Evolutionary conservation across 139 green algal species (phyloP), one percentile per base, ranked within the genome.

Genomic region (Chlorella ohadii): DNA sequence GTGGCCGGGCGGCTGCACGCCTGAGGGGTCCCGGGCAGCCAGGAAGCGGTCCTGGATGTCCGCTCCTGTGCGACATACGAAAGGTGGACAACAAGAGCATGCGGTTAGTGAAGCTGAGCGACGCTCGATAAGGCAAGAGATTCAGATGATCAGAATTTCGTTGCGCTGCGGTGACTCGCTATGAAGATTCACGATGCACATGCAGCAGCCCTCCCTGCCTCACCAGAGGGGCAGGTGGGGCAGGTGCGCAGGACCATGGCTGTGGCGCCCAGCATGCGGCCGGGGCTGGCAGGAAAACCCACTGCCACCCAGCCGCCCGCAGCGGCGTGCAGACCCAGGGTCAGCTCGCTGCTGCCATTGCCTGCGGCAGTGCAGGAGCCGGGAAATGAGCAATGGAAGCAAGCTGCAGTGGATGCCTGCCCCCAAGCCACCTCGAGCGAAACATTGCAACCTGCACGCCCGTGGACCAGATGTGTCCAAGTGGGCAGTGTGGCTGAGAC

Each of bases 271-370:
- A 87, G 64, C 88, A 92, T 92, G 19, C 25, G 17, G 16, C 72
- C 70, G 17, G 88, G 82, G 6, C 9, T 33, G 34, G 56, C 64
- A 19, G 88, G 87, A 74, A 90, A 92, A 33, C 87, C 88, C 25
- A 92, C 31, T 9, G 78, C 75, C 15, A 91, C 77, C 84, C 89
- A 92, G 56, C 83, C 84, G 4, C 36, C 68, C 4, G 56, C 68
- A 0, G 41, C 38, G 34, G 68, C 68, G 33, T 41, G 47, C 55
- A 85, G 51, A 15, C 68, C 68, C 27, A 79, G 28, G 12, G 13
- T 33, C 28, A 85, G n/a, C 55, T 27, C 28, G 13, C 38, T 56
- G 38, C 22, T 74, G 23, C 38, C n/a, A 33, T 25, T 28, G 38
- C n/a, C 59, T 47, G 44, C 78, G 11, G 36, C 4, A 44, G 15